Percentiles rank a stretch among this genome's conserved stretches.
Evolutionary conservation across 495 filamentous ascomycete genomes (phyloP).

Genomic region (Letharia columbiana): DNA sequence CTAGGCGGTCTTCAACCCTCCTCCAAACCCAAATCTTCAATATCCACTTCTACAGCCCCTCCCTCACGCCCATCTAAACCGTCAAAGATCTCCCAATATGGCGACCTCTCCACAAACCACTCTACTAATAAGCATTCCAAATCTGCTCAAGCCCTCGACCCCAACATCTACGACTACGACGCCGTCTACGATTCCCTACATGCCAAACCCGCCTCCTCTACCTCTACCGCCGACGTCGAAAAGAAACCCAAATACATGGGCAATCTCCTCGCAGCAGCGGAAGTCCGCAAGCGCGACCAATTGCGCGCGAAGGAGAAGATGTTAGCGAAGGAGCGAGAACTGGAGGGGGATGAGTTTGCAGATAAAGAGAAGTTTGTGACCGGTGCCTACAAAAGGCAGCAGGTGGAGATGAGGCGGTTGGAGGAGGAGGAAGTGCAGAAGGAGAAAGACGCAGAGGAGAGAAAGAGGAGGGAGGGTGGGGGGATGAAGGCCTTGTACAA

Average conservation of each 20-base stretch:
- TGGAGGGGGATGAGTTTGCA: slow-evolving; percentile 85
- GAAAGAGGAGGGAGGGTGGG: slow-evolving; percentile 49
- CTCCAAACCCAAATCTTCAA: slow-evolving; percentile 21
- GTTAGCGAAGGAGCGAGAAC: slow-evolving; percentile 78
- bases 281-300: slow-evolving; percentile 80
- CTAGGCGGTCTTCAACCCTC: slow-evolving; percentile 33
- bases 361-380: slow-evolving; percentile 98
- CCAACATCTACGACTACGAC: slow-evolving; percentile 52
- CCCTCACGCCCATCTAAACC: slow-evolving; percentile 12
- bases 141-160: slow-evolving; percentile 40
- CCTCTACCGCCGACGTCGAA: slow-evolving; percentile 20
- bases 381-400: slow-evolving; percentile 87
- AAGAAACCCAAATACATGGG: slow-evolving; percentile 71
- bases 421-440: slow-evolving; percentile 71
- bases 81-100: slow-evolving; percentile 32
- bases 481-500: slow-evolving; percentile 88
- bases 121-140: slow-evolving; percentile 41
- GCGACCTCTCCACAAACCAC: slow-evolving; percentile 43
- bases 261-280: slow-evolving; percentile 68
- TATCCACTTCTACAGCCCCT: slow-evolving; percentile 5
- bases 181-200: slow-evolving; percentile 45
- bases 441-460: slow-evolving; percentile 61
- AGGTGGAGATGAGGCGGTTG: slow-evolving; percentile 66
- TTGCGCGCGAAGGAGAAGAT: slow-evolving; percentile 80
- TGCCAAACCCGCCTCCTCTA: slow-evolving; percentile 32